Evolutionary conservation across 345 rosid species (phyloP).

Genomic region (Eucalyptus polyanthemos): DNA sequence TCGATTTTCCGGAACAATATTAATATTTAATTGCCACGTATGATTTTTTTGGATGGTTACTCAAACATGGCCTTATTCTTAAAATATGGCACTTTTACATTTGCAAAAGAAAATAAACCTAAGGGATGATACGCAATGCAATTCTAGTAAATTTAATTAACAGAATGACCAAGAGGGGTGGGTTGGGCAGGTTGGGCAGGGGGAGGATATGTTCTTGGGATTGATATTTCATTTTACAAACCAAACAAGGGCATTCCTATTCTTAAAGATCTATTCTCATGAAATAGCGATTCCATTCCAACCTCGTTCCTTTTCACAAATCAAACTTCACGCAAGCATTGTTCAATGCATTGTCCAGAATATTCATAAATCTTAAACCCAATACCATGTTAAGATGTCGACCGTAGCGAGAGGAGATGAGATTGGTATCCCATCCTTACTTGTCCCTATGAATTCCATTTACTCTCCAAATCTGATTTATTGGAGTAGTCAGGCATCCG

Average conservation of each 20-base stretch:
- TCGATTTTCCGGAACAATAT: too few relatives aligned
- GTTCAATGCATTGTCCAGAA: background rate
- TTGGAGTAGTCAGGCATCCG: background rate
- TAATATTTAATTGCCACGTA: too few relatives aligned
- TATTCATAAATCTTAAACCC: background rate
- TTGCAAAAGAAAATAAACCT: too few relatives aligned
- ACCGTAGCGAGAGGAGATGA: background rate
- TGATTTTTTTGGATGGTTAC: too few relatives aligned
- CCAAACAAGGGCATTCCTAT: background rate
- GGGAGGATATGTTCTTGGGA: background rate
- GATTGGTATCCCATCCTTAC: background rate
- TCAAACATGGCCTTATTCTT: too few relatives aligned
- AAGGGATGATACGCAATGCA: too few relatives aligned
- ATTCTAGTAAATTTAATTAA: too few relatives aligned
- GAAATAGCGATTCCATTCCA: background rate
- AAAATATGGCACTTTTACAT: too few relatives aligned
- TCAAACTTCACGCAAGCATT: background rate
- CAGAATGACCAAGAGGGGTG: background rate
- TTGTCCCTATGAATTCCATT: background rate
- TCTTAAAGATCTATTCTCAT: background rate
- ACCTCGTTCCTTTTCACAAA: background rate
- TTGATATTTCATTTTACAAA: background rate
- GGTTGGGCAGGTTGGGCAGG: rapidly evolving
- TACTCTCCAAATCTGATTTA: background rate
- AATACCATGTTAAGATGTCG: background rate